Base-by-base conservation (phyloP, 352 stramenopile species). In the Phytopythium boreale region DNA sequence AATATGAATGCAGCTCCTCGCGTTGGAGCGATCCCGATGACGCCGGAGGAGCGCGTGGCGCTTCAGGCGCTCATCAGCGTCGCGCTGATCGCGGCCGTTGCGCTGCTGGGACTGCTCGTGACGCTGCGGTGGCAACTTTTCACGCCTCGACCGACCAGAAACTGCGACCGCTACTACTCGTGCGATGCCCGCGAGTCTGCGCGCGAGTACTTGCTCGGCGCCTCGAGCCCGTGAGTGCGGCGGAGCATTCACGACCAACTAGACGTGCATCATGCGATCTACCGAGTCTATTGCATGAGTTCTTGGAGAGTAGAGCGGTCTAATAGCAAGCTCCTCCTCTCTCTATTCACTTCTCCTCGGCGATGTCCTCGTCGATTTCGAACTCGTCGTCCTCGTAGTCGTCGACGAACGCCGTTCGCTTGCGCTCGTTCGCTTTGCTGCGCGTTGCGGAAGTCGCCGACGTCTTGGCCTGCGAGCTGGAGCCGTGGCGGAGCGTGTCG, bases 341-440 rank as follows among this genome's bases (percentile, higher is more conserved):
- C 39, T 71, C 62, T 47, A 69, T 63, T 39, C 19, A 43, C 31
- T 41, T 62, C 14, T 76, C 62, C 19, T 46, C 62, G 5, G 77
- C 53, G 36, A 79, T 82, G 12, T 74, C 66, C 64, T 88, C 79
- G 56, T 85, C 77, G 20, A 80, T 77, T 39, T 89, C 80, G 51
- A 80, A 77, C n/a, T 84, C 71, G 49, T 84, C 74, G 26, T 80
- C 64, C 7, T 76, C 72, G n/a, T 74, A 59, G 41, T 62, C 55
- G 56, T 69, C 67, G n/a, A 61, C 34, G 9, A 37, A 52, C 22
- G 9, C 66, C 66, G 9, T 65, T 34, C 4, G 67, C 69, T 43
- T 69, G 66, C 7, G 39, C 41, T 51, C 56, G 22, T 9, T 31
- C 12, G 29, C 26, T 19, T 22, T 59, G 57, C 46, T 36, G 57